Evolutionary conservation across 2,329 filamentous ascomycete species (phyloP).

Genomic region (Fusarium acutatum): DNA sequence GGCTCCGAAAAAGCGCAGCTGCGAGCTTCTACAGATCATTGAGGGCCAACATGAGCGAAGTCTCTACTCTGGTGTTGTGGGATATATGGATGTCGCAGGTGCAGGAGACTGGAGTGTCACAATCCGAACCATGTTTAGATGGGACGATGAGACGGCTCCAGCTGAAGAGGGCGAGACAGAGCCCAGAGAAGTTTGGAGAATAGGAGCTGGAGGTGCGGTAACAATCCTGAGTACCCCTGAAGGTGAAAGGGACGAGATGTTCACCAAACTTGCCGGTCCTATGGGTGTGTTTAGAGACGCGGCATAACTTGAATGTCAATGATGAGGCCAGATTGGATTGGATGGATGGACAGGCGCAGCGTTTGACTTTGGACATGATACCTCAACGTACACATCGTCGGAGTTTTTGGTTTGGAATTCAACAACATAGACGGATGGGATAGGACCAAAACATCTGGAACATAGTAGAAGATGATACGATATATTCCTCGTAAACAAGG

Average conservation of each 20-base stretch:
- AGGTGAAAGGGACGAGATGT: conserved; percentile 92
- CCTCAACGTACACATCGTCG: conserved; percentile 48
- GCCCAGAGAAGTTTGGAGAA: conserved; percentile 72
- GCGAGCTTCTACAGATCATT: conserved; percentile 78
- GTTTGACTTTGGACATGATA: conserved; percentile 40
- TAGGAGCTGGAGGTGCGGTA: conserved; percentile 90
- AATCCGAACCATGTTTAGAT: conserved; percentile 82
- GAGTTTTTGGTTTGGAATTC: conserved; percentile 41
- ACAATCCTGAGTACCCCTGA: conserved; percentile 82
- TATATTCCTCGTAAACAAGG: conserved; percentile 16
- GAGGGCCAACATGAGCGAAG: conserved; percentile 72
- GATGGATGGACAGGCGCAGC: background rate
- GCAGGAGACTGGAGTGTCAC: conserved; percentile 91
- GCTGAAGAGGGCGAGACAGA: conserved; percentile 43
- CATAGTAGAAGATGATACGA: conserved; percentile 7
- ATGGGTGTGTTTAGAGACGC: conserved; percentile 58
- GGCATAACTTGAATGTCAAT: conserved; percentile 29
- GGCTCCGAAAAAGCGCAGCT: conserved; percentile 91
- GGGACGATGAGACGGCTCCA: conserved; percentile 65
- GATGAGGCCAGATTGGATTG: background rate
- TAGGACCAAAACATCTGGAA: conserved; percentile 4
- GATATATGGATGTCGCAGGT: conserved; percentile 87
- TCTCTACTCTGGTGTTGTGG: conserved; percentile 87
- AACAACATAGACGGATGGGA: conserved; percentile 38
- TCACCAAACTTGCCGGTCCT: conserved; percentile 72